These are phyloP conservation scores for Globisporangium barbulae DNA, from an alignment of 352 stramenopile species.

Conservation along the genomic window DNA sequence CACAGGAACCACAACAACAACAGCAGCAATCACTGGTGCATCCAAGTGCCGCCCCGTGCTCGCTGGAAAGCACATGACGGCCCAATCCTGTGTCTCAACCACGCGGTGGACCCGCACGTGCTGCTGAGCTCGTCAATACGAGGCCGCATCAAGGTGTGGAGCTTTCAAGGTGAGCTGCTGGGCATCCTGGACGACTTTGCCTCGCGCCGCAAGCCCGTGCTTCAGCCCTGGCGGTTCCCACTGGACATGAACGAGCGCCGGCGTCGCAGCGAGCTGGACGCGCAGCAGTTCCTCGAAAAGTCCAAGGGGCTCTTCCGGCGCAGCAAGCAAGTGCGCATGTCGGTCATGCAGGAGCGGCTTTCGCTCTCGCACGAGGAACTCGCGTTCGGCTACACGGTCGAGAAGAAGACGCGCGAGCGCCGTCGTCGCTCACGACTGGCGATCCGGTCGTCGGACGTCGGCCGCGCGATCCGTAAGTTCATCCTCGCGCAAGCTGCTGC, in stretches of 20 bases:
- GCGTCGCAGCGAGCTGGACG: slow-evolving; percentile 34
- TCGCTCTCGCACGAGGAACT: slow-evolving; percentile 38
- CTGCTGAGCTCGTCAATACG: slow-evolving; percentile 45
- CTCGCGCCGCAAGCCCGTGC: slow-evolving; percentile 42
- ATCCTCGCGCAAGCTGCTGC: slow-evolving; percentile 33
- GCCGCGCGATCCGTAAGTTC: slow-evolving; percentile 40
- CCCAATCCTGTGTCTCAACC: slow-evolving; percentile 37
- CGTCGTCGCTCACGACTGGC: slow-evolving; percentile 1
- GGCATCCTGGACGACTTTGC: slow-evolving; percentile 68
- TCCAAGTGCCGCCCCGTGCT: neutral
- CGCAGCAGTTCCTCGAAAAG: slow-evolving; percentile 36
- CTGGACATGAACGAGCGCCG: slow-evolving; percentile 44
- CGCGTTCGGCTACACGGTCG: slow-evolving; percentile 12
- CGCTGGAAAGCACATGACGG: slow-evolving; percentile 45
- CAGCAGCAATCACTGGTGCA: neutral
- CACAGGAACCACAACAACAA: neutral
- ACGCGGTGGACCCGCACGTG: slow-evolving; percentile 32
- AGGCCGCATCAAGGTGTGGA: slow-evolving; percentile 67
- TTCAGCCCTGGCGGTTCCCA: slow-evolving; percentile 52
- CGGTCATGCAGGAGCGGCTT: slow-evolving; percentile 46
- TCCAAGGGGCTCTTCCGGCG: slow-evolving; percentile 14
- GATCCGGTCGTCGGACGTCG: slow-evolving; percentile 29
- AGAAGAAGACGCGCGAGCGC: slow-evolving; percentile 7
- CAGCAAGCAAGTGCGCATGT: slow-evolving; percentile 28
- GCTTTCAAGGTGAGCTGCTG: slow-evolving; percentile 30